These are phyloP conservation scores for Arthrobotrys musiformis DNA, from an alignment of 2,329 filamentous ascomycete species.

Conservation along the genomic window DNA sequence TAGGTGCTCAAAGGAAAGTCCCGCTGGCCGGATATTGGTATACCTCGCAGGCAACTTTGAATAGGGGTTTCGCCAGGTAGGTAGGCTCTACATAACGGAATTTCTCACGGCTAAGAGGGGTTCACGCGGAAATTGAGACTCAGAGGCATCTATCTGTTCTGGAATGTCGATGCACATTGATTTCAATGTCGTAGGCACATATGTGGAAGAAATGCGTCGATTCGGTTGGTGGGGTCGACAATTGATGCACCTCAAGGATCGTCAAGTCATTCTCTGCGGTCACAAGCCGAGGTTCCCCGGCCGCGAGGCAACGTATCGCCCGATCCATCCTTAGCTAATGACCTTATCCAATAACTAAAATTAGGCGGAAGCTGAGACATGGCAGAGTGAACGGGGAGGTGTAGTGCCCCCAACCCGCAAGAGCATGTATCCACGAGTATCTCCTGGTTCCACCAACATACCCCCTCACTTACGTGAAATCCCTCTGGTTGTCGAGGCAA, in stretches of 20 bases:
- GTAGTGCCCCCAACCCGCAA: not conserved
- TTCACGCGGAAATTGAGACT: no score
- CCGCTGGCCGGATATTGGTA: no score
- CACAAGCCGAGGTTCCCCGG: not conserved
- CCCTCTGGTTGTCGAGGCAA: not conserved
- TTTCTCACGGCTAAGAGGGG: no score
- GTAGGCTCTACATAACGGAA: no score
- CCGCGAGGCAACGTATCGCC: not conserved
- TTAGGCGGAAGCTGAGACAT: not conserved
- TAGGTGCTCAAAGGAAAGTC: no score
- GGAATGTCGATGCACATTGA: no score
- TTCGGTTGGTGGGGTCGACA: no score
- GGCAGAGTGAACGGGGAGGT: not conserved
- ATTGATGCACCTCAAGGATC: not conserved
- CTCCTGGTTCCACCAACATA: not conserved
- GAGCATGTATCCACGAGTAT: conserved; percentile 13
- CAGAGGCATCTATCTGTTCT: no score
- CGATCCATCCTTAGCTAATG: not conserved
- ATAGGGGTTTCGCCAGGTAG: no score
- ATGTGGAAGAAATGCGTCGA: no score
- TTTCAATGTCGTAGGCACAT: no score
- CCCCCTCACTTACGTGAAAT: conserved; percentile 9
- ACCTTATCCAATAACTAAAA: not conserved
- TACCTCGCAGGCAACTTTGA: no score
- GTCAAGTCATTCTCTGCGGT: not conserved